Evolutionary conservation across 148 eudicot species (phyloP).

Genomic region (Arbutus unedo): DNA sequence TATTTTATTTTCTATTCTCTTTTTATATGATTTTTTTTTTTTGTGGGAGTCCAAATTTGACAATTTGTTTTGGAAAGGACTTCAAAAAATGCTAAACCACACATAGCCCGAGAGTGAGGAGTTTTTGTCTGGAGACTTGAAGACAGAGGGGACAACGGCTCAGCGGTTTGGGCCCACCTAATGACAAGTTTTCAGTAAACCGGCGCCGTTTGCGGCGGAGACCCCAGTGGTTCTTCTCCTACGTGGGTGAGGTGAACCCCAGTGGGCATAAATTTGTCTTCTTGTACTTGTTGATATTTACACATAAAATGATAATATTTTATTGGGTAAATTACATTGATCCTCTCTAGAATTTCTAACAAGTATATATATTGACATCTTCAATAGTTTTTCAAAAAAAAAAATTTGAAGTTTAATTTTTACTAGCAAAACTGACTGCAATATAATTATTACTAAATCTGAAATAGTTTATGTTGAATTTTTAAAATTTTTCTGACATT

Average conservation of each 20-base stretch:
- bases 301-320: too few relatives aligned
- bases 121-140: slow-evolving; percentile 21
- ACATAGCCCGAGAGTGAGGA: slow-evolving; percentile 9
- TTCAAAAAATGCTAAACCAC: too few relatives aligned
- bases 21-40: background rate
- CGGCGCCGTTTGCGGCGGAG: slow-evolving; percentile 24
- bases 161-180: slow-evolving; percentile 19
- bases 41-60: background rate
- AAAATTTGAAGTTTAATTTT: too few relatives aligned
- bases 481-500: too few relatives aligned
- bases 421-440: too few relatives aligned
- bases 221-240: slow-evolving; percentile 17
- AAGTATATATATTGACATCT: too few relatives aligned
- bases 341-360: too few relatives aligned
- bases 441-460: too few relatives aligned
- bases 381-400: too few relatives aligned
- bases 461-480: too few relatives aligned
- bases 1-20: background rate
- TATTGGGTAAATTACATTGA: too few relatives aligned
- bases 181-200: slow-evolving; percentile 7
- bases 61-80: background rate
- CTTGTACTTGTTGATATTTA: too few relatives aligned
- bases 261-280: background rate
- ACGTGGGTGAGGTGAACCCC: slow-evolving; percentile 13
- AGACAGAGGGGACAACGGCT: slow-evolving; percentile 20